Conservation (phyloP, 176 grass and related monocot species). For the Ensete glaucum region DNA sequence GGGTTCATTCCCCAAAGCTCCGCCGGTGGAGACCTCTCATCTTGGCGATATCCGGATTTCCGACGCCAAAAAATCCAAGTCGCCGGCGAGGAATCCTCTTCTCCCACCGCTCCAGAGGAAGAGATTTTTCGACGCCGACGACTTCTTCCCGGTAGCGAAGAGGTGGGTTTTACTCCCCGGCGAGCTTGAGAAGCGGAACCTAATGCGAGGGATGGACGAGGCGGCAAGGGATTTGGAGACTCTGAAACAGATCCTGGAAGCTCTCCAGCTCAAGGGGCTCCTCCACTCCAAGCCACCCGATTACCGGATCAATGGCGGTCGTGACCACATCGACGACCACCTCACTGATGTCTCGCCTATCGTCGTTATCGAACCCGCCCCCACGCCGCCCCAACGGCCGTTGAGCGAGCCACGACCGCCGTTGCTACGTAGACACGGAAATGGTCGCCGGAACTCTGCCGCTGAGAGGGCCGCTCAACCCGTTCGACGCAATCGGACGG, state of each 20-base stretch:
- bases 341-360: slow-evolving; percentile 26
- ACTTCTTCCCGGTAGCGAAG: slow-evolving; percentile 32
- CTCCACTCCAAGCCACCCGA: slow-evolving; percentile 28
- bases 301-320: slow-evolving; percentile 6
- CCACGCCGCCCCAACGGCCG: not conserved
- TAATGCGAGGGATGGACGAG: slow-evolving; percentile 28
- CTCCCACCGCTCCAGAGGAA: slow-evolving; percentile 20
- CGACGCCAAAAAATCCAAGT: not conserved
- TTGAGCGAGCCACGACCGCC: not conserved
- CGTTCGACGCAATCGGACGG: not conserved
- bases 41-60: not conserved
- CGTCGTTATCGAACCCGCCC: slow-evolving; percentile 19
- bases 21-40: not conserved
- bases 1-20: slow-evolving; percentile 18
- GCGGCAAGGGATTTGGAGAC: slow-evolving; percentile 66
- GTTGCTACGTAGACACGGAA: not conserved
- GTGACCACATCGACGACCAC: not conserved
- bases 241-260: slow-evolving; percentile 83
- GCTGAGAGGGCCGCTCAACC: not conserved
- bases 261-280: slow-evolving; percentile 83
- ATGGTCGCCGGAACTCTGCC: not conserved
- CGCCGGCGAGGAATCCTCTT: not conserved
- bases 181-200: slow-evolving; percentile 27
- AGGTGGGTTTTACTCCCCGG: slow-evolving; percentile 13
- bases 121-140: slow-evolving; percentile 24